Conservation (phyloP, 306 rosid species). For the Hippophae rhamnoides region DNA sequence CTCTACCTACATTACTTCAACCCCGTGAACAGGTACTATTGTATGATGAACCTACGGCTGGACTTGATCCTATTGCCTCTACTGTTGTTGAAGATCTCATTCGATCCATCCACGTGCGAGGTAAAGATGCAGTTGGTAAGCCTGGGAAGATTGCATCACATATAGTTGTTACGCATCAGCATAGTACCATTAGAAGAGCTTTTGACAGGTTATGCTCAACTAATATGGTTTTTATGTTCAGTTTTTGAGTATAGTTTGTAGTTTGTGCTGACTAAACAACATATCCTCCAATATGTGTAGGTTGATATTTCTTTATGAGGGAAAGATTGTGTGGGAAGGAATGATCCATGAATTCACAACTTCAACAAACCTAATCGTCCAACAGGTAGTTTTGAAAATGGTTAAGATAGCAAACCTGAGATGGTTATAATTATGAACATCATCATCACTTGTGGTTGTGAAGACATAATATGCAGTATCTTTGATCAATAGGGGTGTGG, state of each 20-base stretch:
- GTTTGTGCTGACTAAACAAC: slow-evolving; percentile 9
- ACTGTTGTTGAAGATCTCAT: slow-evolving; percentile 76
- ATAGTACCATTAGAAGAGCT: slow-evolving; percentile 92
- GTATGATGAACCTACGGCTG: slow-evolving; percentile 98
- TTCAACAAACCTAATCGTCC: slow-evolving; percentile 79
- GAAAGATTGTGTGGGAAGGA: slow-evolving; percentile 98
- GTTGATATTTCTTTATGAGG: slow-evolving; percentile 78
- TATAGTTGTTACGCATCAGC: slow-evolving; percentile 96
- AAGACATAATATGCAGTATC: too few relatives aligned
- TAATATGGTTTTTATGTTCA: not conserved
- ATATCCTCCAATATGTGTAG: slow-evolving; percentile 29
- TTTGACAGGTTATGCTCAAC: slow-evolving; percentile 65
- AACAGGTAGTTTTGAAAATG: slow-evolving; percentile 43
- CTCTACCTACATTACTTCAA: slow-evolving; percentile 7
- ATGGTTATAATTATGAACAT: too few relatives aligned
- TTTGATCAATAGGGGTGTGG: too few relatives aligned
- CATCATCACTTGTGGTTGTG: too few relatives aligned
- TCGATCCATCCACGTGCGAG: slow-evolving; percentile 88
- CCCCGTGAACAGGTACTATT: slow-evolving; percentile 57
- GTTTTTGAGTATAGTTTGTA: not conserved
- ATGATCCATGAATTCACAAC: slow-evolving; percentile 78
- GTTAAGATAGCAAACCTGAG: too few relatives aligned
- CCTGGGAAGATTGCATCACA: slow-evolving; percentile 84
- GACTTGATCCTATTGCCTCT: slow-evolving; percentile 8
- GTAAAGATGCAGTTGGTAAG: slow-evolving; percentile 49